Percentiles rank a stretch among this genome's conserved stretches.
Conservation (phyloP, 495 filamentous ascomycete species). For the Penicillium soppii region DNA sequence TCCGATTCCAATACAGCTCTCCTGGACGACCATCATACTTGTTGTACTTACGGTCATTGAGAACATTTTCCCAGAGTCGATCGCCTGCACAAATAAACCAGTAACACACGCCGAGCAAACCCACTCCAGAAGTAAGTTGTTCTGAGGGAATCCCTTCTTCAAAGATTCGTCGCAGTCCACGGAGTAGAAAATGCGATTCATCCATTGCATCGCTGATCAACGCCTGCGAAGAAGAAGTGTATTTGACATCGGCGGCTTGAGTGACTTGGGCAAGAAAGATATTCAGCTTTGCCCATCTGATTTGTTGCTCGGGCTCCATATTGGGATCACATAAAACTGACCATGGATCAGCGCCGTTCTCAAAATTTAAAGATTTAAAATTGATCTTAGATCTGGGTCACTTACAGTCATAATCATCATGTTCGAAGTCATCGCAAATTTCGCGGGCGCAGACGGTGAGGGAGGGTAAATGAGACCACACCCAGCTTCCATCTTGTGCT, state of each 20-base stretch:
- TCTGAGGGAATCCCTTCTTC: not conserved
- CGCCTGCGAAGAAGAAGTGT: not conserved
- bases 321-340: not conserved
- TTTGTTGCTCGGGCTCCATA: not conserved
- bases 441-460: not conserved
- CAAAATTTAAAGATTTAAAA: not conserved
- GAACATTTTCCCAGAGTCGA: constrained; percentile 3
- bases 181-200: not conserved
- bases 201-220: constrained; percentile 2
- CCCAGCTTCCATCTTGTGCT: not conserved
- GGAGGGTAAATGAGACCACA: not conserved
- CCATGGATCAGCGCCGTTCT: not conserved
- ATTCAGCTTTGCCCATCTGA: not conserved
- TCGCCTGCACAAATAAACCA: constrained; percentile 2
- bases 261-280: not conserved
- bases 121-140: not conserved
- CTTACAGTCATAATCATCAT: not conserved
- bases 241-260: not conserved
- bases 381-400: no score
- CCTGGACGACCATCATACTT: constrained; percentile 2
- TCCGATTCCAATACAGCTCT: not conserved
- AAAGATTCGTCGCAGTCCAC: not conserved
- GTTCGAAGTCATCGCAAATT: not conserved
- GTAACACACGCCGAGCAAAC: constrained; percentile 1
- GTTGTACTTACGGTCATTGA: not conserved